A percentile compares a stretch with the other conserved stretches of the same genome.
phyloP scores from a whole-genome alignment of 495 filamentous ascomycete genomes.

The Articulospora tetracladia region DNA sequence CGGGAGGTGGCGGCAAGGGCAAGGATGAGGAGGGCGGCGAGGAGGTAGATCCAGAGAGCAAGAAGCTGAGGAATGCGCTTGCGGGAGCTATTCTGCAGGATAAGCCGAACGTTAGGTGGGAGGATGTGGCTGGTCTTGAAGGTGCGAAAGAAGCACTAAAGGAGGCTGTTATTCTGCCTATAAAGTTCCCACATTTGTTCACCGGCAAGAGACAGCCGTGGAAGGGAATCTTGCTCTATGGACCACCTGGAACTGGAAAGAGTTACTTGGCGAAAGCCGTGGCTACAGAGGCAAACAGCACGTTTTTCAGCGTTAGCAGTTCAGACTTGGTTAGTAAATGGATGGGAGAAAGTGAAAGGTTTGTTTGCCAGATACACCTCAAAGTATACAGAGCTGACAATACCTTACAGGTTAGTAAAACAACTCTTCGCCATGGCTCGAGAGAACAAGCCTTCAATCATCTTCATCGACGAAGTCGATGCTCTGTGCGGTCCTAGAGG shows the following conservation, averaged over 20 bases:
- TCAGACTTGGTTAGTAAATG: conserved; percentile 97
- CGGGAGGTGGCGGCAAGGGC: conserved; percentile 46
- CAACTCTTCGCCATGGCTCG: conserved; percentile 97
- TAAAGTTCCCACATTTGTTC: conserved; percentile 97
- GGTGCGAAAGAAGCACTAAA: conserved; percentile 95
- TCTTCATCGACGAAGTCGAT: conserved; percentile 99
- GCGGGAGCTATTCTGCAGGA: conserved; percentile 91
- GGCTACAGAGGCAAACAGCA: conserved; percentile 96
- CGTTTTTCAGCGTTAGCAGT: conserved; percentile 98
- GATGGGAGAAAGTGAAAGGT: conserved; percentile 99
- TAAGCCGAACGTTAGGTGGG: conserved; percentile 93
- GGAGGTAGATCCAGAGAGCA: conserved; percentile 79
- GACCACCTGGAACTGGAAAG: conserved; percentile 95
- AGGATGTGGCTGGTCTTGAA: conserved; percentile 96
- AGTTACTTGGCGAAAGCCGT: conserved; percentile 96
- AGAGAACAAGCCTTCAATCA: conserved; percentile 97
- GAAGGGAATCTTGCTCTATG: conserved; percentile 97
- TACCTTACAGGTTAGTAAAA: conserved; percentile 72
- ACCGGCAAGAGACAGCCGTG: conserved; percentile 96
- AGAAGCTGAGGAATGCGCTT: conserved; percentile 88
- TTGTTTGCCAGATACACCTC: conserved; percentile 12
- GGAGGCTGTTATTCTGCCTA: conserved; percentile 93
- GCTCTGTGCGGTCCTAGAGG: conserved; percentile 93
- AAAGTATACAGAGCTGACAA: background rate
- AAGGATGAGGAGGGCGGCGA: conserved; percentile 46